phyloP scores from a whole-genome alignment of 2,329 filamentous ascomycete genomes.

The Diplodia corticola region DNA sequence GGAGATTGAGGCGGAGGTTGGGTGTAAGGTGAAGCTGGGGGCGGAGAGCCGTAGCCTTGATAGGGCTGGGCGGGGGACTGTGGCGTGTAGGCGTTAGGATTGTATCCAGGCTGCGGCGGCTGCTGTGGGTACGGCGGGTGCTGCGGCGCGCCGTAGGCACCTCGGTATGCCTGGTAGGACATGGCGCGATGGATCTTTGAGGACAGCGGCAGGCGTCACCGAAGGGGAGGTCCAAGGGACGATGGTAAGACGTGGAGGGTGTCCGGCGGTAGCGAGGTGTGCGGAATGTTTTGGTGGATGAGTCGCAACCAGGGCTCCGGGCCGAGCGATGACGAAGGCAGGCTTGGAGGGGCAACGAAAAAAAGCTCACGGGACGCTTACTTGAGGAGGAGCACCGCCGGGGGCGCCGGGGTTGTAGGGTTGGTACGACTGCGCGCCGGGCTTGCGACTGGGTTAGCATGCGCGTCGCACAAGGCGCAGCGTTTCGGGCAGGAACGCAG shows the following conservation, averaged over 20 bases:
- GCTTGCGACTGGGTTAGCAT: constrained; percentile 36
- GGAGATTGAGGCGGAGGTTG: constrained; percentile 19
- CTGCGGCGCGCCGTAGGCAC: constrained; percentile 28
- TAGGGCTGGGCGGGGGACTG: constrained; percentile 16
- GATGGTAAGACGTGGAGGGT: not conserved
- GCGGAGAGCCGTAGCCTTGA: constrained; percentile 9
- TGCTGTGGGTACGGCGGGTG: constrained; percentile 40
- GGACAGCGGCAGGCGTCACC: not conserved
- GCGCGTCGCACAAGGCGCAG: constrained; percentile 27
- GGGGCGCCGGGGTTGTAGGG: constrained; percentile 51
- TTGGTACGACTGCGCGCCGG: constrained; percentile 55
- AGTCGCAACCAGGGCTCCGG: constrained; percentile 11
- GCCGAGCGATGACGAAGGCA: constrained; percentile 22
- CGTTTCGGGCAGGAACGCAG: constrained; percentile 21
- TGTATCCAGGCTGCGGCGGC: constrained; percentile 30
- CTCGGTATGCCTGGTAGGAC: constrained; percentile 18
- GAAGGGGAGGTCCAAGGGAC: not conserved
- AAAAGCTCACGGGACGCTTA: constrained; percentile 31
- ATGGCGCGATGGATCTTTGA: not conserved
- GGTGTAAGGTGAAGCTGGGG: constrained; percentile 5
- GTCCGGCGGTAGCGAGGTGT: not conserved
- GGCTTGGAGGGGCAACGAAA: constrained; percentile 18
- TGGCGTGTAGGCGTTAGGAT: constrained; percentile 10
- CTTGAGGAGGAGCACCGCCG: constrained; percentile 32
- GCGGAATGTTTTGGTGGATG: constrained; percentile 5